Evolutionary conservation across 495 filamentous ascomycete species (phyloP), one percentile per base, ranked within the genome.

Genomic region (Podospora pseudopauciseta): DNA sequence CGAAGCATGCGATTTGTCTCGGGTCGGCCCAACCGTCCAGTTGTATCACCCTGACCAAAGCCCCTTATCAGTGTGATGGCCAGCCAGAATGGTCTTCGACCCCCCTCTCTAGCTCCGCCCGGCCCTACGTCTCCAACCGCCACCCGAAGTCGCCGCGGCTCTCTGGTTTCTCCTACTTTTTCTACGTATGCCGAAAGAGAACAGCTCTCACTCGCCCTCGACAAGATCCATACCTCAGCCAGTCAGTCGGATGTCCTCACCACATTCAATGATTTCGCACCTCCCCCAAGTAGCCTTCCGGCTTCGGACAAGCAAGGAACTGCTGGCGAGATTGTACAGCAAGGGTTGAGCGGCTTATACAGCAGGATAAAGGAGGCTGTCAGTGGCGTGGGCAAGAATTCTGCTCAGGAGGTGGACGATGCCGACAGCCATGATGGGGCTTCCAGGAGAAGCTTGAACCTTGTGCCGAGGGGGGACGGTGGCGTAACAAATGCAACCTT

Each of bases 221-320:
- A 95, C 77, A 87, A 91, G 64, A 96, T 97, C 44, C 93, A 97
- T 79, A 91, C 80, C 18, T 83, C 90, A 23, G 92, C 93, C 5
- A 94, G 90, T 71, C 91, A 91, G 69, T 90, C 91, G 15, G 90
- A 89, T 39, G 84, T 86, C 44, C 81, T 96, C 15, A 97, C 92
- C 11, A 92, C 91, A 20, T 97, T 97, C 80, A 93, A 94, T 78
- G 93, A 96, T 61, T 92, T 95, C 66, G 90, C 83, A 13, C 86
- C 82, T 60, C 89, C 80, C 68, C 91, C 80, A 64, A 86, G 77
- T 58, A 82, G 70, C 65, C 79, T 70, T 77, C 81, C 86, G 3
- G 78, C 80, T 19, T 77, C 78, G 27, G 92, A 96, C 69, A 86
- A 80, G 58, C 93, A 92, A 74, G 85, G 85, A 9, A 80, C 90